Evolutionary conservation across 2,329 filamentous ascomycete species (phyloP).

Genomic region (Huntiella abstrusa): DNA sequence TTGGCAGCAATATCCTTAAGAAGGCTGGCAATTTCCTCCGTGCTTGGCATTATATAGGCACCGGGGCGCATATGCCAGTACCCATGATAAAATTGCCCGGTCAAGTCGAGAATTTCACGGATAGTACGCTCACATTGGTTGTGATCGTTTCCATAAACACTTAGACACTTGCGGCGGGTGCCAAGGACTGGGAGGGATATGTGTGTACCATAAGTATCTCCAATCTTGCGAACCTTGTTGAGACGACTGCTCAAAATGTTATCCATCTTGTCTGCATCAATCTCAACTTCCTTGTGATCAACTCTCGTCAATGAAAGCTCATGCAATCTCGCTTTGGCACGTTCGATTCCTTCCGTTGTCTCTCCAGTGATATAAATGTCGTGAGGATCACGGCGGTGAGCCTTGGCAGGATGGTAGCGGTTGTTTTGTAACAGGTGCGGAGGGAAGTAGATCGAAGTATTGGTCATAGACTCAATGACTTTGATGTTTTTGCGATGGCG

Average conservation of each 20-base stretch:
- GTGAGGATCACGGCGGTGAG: conserved; percentile 62
- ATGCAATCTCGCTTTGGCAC: conserved; percentile 80
- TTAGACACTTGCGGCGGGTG: conserved; percentile 64
- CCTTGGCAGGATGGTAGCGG: conserved; percentile 70
- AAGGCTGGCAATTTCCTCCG: conserved; percentile 30
- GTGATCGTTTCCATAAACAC: conserved; percentile 84
- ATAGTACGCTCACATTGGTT: conserved; percentile 89
- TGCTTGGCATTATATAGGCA: conserved; percentile 6
- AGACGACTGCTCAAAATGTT: conserved; percentile 77
- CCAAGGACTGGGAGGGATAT: conserved; percentile 81
- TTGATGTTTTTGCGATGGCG: conserved; percentile 96
- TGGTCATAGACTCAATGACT: conserved; percentile 83
- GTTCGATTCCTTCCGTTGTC: conserved; percentile 61
- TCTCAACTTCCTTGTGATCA: conserved; percentile 78
- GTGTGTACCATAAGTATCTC: conserved; percentile 89
- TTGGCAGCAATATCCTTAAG: conserved; percentile 90
- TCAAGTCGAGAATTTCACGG: conserved; percentile 88
- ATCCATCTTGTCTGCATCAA: conserved; percentile 84
- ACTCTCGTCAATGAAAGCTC: conserved; percentile 66
- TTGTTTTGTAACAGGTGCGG: conserved; percentile 84
- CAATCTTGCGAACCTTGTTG: conserved; percentile 94
- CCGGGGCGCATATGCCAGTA: conserved; percentile 54
- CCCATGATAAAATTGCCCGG: conserved; percentile 92
- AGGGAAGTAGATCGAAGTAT: conserved; percentile 95
- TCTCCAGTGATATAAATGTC: conserved; percentile 94